These are phyloP conservation scores for Calonectria hawksworthii DNA, from an alignment of 2,329 filamentous ascomycete species.

Conservation along the genomic window DNA sequence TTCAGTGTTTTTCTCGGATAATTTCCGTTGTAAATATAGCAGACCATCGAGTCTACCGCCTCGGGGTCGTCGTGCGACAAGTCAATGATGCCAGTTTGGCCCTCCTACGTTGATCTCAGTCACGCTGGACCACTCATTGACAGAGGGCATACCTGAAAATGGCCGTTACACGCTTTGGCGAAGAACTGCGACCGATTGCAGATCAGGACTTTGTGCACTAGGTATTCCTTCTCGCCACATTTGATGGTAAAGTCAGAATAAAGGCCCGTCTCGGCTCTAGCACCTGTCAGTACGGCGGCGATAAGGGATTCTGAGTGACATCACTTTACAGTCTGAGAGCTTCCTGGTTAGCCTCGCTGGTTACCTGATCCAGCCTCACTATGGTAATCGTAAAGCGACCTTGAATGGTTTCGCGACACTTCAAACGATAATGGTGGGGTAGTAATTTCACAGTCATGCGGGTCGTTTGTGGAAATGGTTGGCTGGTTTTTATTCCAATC, in stretches of 20 bases:
- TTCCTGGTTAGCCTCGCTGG: neutral
- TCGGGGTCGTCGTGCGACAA: neutral
- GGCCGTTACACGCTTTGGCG: neutral
- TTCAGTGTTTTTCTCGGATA: neutral
- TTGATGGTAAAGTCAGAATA: neutral
- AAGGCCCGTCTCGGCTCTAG: neutral
- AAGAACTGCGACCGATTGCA: neutral
- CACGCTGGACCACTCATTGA: neutral
- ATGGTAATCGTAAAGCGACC: neutral
- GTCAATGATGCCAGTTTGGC: neutral
- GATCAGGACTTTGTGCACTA: neutral
- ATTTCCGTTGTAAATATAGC: neutral
- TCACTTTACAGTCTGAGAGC: neutral
- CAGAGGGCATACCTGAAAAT: neutral
- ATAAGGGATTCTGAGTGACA: neutral
- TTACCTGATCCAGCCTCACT: neutral
- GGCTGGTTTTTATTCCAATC: neutral
- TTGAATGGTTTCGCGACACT: neutral
- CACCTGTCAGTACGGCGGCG: neutral
- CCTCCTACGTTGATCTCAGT: neutral
- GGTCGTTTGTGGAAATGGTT: neutral
- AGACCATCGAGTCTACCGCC: neutral
- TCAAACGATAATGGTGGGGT: neutral
- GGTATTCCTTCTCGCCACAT: neutral
- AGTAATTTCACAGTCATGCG: neutral